Evolutionary conservation across 75 land plant species (phyloP), one percentile per base, ranked within the genome.

Genomic region (Cupressus sempervirens): DNA sequence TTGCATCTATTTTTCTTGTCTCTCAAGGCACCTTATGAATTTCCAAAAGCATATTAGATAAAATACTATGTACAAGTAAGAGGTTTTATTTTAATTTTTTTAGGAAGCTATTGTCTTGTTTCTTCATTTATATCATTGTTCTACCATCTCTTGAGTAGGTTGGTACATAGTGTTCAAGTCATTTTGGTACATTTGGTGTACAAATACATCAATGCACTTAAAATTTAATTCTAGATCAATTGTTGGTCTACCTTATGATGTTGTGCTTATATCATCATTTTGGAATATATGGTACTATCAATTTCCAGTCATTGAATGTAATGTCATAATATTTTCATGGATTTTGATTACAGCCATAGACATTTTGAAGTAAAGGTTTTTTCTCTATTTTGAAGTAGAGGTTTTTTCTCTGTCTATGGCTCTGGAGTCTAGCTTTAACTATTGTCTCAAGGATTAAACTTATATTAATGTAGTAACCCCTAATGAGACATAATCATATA

Each of bases 291-390:
- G 3, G 43, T 76, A 23, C 76, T 41, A 23, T 26, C 20, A 41
- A 26, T 41, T 9, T 48, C 4, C 43, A 43, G 26, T 77, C 50
- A 43, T 26, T 43, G n/a, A 9, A 77, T 77, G 50, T 18, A 18
- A n/a, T 43, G 12, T 77, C 34, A 29, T 77, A 9, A 41, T 77
- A 20, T 1, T 20, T 9, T 40, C 50, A 77, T 23, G 38, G 81
- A n/a, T 79, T n/a, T 79, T 79, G 48, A 43, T 79, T 79, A 14
- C 50, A 79, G n/a, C n/a, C n/a, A n/a, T n/a, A n/a, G n/a, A n/a
- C n/a, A n/a, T n/a, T n/a, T n/a, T n/a, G n/a, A n/a, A n/a, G n/a
- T n/a, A n/a, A n/a, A n/a, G n/a, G n/a, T n/a, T n/a, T n/a, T n/a
- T n/a, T n/a, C n/a, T n/a, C n/a, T n/a, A n/a, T n/a, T n/a, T n/a